A percentile compares a stretch with the other conserved stretches of the same genome.
Evolutionary conservation across 306 rosid genomes (phyloP).

Genomic region (Cicer judaicum): DNA sequence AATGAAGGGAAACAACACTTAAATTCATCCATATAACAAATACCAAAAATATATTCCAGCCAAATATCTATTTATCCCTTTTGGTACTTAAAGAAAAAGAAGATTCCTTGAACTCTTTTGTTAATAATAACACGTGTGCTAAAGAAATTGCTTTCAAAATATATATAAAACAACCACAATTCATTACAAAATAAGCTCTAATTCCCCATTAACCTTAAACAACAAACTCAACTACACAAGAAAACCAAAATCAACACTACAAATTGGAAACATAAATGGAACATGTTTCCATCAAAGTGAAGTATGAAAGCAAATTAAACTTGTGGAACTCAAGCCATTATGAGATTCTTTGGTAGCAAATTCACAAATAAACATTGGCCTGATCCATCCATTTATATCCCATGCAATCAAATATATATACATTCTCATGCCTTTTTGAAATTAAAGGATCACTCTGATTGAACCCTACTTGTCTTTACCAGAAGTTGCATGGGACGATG

Average conservation of each 20-base stretch:
- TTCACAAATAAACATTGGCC: slow-evolving; percentile 41
- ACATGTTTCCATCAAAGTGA: slow-evolving; percentile 53
- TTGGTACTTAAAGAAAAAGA: neutral
- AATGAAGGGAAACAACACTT: too few species aligned
- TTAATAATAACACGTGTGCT: slow-evolving; percentile 13
- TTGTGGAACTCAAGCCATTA: slow-evolving; percentile 45
- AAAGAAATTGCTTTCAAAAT: slow-evolving; percentile 28
- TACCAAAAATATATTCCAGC: too few species aligned
- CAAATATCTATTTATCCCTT: neutral
- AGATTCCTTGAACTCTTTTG: slow-evolving; percentile 2
- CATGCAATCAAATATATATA: slow-evolving; percentile 73
- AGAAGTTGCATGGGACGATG: slow-evolving; percentile 54
- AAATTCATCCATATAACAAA: too few species aligned
- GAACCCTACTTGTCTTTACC: slow-evolving; percentile 57
- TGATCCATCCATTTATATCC: slow-evolving; percentile 51
- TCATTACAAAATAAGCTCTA: slow-evolving; percentile 36
- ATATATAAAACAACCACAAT: slow-evolving; percentile 33
- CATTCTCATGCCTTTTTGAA: slow-evolving; percentile 35
- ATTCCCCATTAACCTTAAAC: slow-evolving; percentile 35
- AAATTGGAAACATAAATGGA: slow-evolving; percentile 34
- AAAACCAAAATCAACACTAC: slow-evolving; percentile 40
- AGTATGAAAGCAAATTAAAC: slow-evolving; percentile 46
- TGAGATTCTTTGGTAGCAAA: slow-evolving; percentile 43
- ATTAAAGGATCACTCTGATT: slow-evolving; percentile 38
- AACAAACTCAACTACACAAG: slow-evolving; percentile 43